A percentile compares a stretch with the other conserved stretches of the same genome.
These are phyloP conservation scores for Debaryomyces sp. DNA, from an alignment of 1,139 yeast species.

Conservation along the genomic window DNA sequence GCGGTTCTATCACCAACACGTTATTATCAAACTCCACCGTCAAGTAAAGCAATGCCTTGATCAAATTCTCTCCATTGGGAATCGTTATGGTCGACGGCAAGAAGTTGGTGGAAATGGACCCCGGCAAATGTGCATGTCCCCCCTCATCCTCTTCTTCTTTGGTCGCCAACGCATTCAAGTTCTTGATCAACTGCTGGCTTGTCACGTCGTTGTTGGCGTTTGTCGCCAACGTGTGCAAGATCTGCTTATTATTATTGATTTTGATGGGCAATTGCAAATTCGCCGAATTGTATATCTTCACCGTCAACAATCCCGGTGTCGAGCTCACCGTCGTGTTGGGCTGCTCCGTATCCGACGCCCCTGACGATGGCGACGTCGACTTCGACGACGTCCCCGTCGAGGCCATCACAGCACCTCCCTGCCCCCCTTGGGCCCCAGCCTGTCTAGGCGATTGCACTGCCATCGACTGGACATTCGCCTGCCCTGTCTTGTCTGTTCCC, in stretches of 20 bases:
- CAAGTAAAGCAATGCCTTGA: constrained; percentile 64
- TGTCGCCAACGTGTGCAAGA: constrained; percentile 53
- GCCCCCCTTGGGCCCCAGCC: neutral
- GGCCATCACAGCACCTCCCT: constrained; percentile 7
- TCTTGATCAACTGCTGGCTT: constrained; percentile 38
- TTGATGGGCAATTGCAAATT: constrained; percentile 65
- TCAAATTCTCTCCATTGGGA: constrained; percentile 50
- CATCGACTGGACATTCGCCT: neutral
- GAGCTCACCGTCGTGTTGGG: constrained; percentile 12
- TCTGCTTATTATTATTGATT: constrained; percentile 54
- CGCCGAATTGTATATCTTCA: constrained; percentile 65
- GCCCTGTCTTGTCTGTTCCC: constrained; percentile 1
- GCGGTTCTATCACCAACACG: constrained; percentile 81
- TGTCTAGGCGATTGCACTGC: neutral
- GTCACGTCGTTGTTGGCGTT: constrained; percentile 46
- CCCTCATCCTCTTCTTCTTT: constrained; percentile 10
- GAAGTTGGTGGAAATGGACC: constrained; percentile 43
- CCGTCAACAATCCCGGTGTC: constrained; percentile 70
- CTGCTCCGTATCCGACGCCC: constrained; percentile 8
- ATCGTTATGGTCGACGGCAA: constrained; percentile 71
- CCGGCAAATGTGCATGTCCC: constrained; percentile 27
- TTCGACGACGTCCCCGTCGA: constrained; percentile 5
- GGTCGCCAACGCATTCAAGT: constrained; percentile 27
- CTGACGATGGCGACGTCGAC: neutral
- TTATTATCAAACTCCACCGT: constrained; percentile 81